A percentile compares a stretch with the other conserved stretches of the same genome.
Conservation (phyloP, 306 rosid genomes). For the Delonix regia region DNA sequence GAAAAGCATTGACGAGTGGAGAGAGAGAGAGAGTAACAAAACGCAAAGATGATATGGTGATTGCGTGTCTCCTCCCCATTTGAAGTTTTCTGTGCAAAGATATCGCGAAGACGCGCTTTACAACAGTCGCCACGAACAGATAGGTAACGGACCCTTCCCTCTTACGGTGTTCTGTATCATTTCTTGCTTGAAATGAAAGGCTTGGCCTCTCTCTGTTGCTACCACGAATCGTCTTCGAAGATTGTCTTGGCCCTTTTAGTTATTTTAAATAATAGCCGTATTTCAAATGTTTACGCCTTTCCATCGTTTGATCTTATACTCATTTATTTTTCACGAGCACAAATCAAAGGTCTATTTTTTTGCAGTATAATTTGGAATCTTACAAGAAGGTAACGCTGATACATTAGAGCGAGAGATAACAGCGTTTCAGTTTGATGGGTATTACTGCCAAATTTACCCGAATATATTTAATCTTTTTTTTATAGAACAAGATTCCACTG, state of each 20-base stretch:
- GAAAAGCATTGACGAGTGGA: background rate
- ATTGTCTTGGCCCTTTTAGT: background rate
- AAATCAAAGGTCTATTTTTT: background rate
- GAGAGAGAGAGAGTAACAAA: background rate
- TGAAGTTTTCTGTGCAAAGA: conserved; percentile 32
- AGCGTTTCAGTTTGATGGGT: background rate
- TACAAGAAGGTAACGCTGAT: background rate
- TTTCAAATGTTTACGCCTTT: background rate
- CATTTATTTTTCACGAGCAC: background rate
- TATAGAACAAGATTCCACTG: background rate
- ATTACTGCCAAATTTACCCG: background rate
- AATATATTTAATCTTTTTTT: background rate
- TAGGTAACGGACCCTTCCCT: background rate
- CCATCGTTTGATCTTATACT: background rate
- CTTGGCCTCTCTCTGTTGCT: background rate
- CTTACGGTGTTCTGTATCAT: background rate
- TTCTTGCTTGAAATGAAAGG: background rate
- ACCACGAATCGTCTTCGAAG: background rate
- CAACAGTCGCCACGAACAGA: background rate
- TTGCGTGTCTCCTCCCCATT: conserved; percentile 46
- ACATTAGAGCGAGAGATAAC: background rate
- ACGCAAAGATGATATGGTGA: conserved; percentile 33
- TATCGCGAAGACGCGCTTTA: conserved; percentile 34
- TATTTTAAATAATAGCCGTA: background rate
- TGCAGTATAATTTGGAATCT: background rate